Percentiles rank a stretch among this genome's conserved stretches.
These are phyloP conservation scores for Lathyrus oleraceus DNA, from an alignment of 306 rosid genomes.

Conservation along the genomic window DNA sequence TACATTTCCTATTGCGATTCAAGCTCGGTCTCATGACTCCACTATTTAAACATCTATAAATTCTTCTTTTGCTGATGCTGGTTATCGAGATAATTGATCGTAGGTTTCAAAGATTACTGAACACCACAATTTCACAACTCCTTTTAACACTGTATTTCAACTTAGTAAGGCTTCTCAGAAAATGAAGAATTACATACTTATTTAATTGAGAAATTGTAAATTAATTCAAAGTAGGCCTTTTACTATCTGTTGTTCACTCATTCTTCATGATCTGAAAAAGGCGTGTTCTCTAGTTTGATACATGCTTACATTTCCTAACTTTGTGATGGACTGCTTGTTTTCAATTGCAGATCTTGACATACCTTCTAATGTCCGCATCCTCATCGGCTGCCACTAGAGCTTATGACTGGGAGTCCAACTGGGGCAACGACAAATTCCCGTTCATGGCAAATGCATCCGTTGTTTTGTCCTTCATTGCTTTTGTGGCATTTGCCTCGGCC, in stretches of 20 bases:
- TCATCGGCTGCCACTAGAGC: conserved; percentile 86
- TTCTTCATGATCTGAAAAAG: neutral
- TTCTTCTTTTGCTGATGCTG: neutral
- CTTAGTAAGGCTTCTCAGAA: neutral
- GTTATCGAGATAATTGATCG: neutral
- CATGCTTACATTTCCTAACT: neutral
- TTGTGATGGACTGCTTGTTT: conserved; percentile 22
- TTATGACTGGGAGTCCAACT: conserved; percentile 77
- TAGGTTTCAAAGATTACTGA: neutral
- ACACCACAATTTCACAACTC: neutral
- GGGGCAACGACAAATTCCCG: conserved; percentile 87
- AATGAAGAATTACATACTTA: no score
- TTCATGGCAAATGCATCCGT: conserved; percentile 69
- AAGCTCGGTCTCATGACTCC: no score
- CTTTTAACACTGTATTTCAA: neutral
- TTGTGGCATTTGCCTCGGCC: conserved; percentile 63
- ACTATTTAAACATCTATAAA: no score
- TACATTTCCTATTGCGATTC: no score
- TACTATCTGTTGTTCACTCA: neutral
- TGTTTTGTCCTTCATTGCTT: conserved; percentile 73
- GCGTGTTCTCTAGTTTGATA: neutral
- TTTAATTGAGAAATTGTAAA: no score
- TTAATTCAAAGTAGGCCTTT: conserved; percentile 1
- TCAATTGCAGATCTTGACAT: conserved; percentile 63
- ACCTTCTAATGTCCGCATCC: conserved; percentile 82